A percentile compares a stretch with the other conserved stretches of the same genome.
These are phyloP conservation scores for Suhomyces vadensis DNA, from an alignment of 805 yeast species.

Conservation along the genomic window DNA sequence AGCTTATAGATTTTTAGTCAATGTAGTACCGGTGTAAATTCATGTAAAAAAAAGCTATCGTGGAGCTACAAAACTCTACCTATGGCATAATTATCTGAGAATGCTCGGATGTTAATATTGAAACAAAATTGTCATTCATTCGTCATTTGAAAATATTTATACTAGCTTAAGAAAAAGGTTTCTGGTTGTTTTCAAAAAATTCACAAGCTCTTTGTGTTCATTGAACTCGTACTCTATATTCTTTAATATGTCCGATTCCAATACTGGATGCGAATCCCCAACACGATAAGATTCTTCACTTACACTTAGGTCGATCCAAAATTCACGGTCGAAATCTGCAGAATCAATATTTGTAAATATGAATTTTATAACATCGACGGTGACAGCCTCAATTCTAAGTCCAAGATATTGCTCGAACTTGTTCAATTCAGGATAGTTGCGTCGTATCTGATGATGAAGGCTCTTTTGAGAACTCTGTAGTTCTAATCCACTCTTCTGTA, in stretches of 20 bases:
- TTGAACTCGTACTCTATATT: constrained; percentile 26
- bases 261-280: constrained; percentile 36
- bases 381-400: constrained; percentile 51
- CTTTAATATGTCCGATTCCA: constrained; percentile 22
- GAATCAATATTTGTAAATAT: constrained; percentile 51
- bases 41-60: no score
- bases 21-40: no score
- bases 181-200: constrained; percentile 17
- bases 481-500: constrained; percentile 31
- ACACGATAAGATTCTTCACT: constrained; percentile 25
- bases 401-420: constrained; percentile 58
- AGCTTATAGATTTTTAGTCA: no score
- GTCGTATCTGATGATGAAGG: constrained; percentile 44
- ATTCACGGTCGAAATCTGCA: constrained; percentile 41
- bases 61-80: no score
- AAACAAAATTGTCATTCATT: no score
- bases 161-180: constrained; percentile 8
- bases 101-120: no score
- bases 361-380: constrained; percentile 48
- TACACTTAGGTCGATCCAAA: constrained; percentile 47
- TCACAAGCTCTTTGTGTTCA: constrained; percentile 26
- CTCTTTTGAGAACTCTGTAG: constrained; percentile 32
- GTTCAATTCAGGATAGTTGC: constrained; percentile 52
- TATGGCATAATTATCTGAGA: no score
- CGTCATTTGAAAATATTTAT: not conserved